These are phyloP conservation scores for Calonectria pteridis DNA, from an alignment of 2,329 filamentous ascomycete genomes.

Conservation along the genomic window DNA sequence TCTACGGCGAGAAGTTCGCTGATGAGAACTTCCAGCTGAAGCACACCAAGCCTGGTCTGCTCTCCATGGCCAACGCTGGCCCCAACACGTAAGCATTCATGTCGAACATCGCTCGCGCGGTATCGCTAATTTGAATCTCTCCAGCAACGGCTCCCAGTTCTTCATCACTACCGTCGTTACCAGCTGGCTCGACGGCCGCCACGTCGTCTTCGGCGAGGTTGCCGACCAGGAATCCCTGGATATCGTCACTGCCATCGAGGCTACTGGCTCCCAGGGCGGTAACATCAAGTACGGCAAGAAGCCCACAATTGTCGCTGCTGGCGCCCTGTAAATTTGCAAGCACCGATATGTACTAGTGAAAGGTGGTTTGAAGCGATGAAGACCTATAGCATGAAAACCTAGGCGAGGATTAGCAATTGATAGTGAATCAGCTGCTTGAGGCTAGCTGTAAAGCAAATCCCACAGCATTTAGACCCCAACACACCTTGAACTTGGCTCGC, in stretches of 20 bases:
- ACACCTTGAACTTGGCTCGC: not conserved
- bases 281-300: slow-evolving; percentile 67
- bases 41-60: slow-evolving; percentile 81
- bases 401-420: slow-evolving; percentile 35
- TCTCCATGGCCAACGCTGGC: slow-evolving; percentile 96
- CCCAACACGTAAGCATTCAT: slow-evolving; percentile 82
- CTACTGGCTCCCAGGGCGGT: slow-evolving; percentile 67
- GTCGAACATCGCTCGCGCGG: not conserved
- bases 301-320: slow-evolving; percentile 69
- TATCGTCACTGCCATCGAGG: slow-evolving; percentile 73
- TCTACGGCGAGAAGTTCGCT: slow-evolving; percentile 94
- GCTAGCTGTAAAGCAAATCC: slow-evolving; percentile 38
- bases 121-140: slow-evolving; percentile 51
- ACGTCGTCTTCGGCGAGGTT: slow-evolving; percentile 88
- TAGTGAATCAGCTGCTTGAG: slow-evolving; percentile 32
- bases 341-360: slow-evolving; percentile 19
- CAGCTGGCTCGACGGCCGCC: slow-evolving; percentile 84
- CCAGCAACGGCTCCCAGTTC: slow-evolving; percentile 97
- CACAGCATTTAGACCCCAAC: slow-evolving; percentile 33
- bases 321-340: slow-evolving; percentile 57
- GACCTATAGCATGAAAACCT: slow-evolving; percentile 35
- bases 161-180: slow-evolving; percentile 96
- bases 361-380: slow-evolving; percentile 30
- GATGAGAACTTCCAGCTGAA: slow-evolving; percentile 90
- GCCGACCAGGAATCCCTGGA: slow-evolving; percentile 61